These are phyloP conservation scores for Diplotaxis tenuifolia DNA, from an alignment of 345 rosid genomes.

Conservation along the genomic window DNA sequence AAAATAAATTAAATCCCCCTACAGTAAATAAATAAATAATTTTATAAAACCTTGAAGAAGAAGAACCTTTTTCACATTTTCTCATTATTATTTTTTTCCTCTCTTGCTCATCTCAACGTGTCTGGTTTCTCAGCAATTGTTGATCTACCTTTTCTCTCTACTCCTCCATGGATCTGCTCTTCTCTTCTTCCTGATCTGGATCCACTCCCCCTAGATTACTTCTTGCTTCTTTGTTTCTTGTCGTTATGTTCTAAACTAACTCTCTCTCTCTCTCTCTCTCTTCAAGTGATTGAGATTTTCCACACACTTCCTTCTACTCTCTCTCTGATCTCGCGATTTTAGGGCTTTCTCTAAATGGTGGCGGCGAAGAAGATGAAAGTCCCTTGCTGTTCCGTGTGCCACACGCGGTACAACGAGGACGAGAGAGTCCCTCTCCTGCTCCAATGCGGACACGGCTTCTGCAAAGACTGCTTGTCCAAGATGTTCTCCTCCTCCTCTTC, in stretches of 20 bases:
- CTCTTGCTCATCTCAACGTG: conserved; percentile 21
- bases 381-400: conserved; percentile 90
- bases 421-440: conserved; percentile 87
- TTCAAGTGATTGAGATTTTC: conserved; percentile 21
- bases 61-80: conserved; percentile 39
- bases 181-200: conserved; percentile 25
- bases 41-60: conserved; percentile 37
- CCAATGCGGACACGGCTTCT: conserved; percentile 95
- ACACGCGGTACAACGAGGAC: conserved; percentile 84
- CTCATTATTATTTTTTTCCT: conserved; percentile 17
- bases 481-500: conserved; percentile 77
- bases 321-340: conserved; percentile 21
- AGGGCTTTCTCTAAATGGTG: conserved; percentile 35
- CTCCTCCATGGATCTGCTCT: conserved; percentile 35
- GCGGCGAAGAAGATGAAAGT: conserved; percentile 50
- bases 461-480: conserved; percentile 78
- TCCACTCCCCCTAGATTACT: not conserved
- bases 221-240: not conserved
- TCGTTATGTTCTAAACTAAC: conserved; percentile 22
- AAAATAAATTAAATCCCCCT: no score
- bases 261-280: no score
- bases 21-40: not conserved
- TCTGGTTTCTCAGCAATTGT: conserved; percentile 34
- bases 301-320: conserved; percentile 14
- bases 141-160: conserved; percentile 32